Percentiles rank a stretch among this genome's conserved stretches.
Evolutionary conservation across 805 yeast species (phyloP).

Genomic region (Nakazawaea ishiwadae): DNA sequence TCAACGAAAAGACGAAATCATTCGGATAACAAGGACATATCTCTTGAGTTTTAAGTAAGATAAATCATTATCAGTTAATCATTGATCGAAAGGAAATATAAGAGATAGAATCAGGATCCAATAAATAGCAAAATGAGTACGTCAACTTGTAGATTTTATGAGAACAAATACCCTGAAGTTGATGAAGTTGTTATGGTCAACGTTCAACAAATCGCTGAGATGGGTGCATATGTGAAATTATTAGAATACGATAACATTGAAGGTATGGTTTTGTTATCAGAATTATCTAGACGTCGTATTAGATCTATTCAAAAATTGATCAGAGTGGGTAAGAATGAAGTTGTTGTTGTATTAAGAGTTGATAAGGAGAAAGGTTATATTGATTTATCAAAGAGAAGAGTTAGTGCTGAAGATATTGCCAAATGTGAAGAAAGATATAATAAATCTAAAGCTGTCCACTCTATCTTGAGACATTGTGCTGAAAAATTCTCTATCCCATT

Average conservation of each 20-base stretch:
- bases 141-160: conserved; percentile 93
- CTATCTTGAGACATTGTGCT: conserved; percentile 97
- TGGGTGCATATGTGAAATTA: conserved; percentile 98
- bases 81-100: too few relatives aligned
- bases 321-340: conserved; percentile 98
- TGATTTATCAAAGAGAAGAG: conserved; percentile 96
- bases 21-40: too few relatives aligned
- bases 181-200: conserved; percentile 99
- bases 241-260: conserved; percentile 97
- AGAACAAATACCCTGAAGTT: conserved; percentile 97
- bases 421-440: conserved; percentile 97
- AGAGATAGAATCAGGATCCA: too few relatives aligned
- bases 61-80: too few relatives aligned
- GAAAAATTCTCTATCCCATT: conserved; percentile 89
- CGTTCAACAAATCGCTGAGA: conserved; percentile 97
- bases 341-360: conserved; percentile 95
- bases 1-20: too few relatives aligned
- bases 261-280: conserved; percentile 96
- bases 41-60: too few relatives aligned
- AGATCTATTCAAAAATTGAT: conserved; percentile 95
- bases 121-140: conserved; percentile 84
- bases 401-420: conserved; percentile 93
- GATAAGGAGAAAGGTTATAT: conserved; percentile 98
- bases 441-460: conserved; percentile 95
- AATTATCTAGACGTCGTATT: conserved; percentile 97